Conservation (phyloP, 78 protist species). For the Cyanophora paradoxa region DNA sequence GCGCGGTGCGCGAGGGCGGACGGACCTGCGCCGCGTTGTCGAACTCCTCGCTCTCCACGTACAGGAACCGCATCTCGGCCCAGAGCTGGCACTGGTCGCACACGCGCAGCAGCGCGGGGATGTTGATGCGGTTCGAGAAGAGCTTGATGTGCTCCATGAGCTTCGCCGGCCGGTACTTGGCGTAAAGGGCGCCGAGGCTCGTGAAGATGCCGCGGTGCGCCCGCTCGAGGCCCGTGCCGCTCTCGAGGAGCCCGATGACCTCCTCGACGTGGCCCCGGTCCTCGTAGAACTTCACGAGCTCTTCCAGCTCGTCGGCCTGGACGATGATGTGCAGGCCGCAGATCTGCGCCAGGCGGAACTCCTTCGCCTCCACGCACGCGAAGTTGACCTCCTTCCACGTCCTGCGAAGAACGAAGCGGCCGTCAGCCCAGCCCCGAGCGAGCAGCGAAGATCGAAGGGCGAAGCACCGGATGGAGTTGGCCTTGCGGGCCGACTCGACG, state of each 20-base stretch:
- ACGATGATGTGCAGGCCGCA: constrained; percentile 92
- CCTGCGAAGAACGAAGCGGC: too few relatives aligned
- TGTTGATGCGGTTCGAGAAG: constrained; percentile 77
- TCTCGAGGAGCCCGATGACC: constrained; percentile 25
- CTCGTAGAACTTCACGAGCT: constrained; percentile 75
- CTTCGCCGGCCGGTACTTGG: constrained; percentile 80
- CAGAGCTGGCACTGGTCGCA: constrained; percentile 84
- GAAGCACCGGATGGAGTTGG: constrained; percentile 82
- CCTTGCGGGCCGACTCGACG: constrained; percentile 98
- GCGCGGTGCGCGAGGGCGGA: too few relatives aligned
- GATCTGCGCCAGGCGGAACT: constrained; percentile 95
- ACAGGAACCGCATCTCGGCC: constrained; percentile 88
- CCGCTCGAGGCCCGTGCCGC: constrained; percentile 90
- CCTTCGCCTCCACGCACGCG: constrained; percentile 92
- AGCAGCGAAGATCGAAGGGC: too few relatives aligned
- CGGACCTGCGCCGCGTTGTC: constrained; percentile 92
- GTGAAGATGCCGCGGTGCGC: constrained; percentile 93
- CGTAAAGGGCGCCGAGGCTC: constrained; percentile 92
- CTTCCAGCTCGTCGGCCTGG: constrained; percentile 91
- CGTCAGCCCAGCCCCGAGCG: too few relatives aligned
- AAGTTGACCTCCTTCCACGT: constrained; percentile 95
- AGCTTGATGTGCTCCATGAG: constrained; percentile 95
- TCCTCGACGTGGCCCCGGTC: constrained; percentile 38
- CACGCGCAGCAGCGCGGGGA: constrained; percentile 77
- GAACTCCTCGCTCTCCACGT: constrained; percentile 89